Evolutionary conservation across 2,329 filamentous ascomycete genomes (phyloP), one percentile per base, ranked within the genome.

Genomic region (Botrytis tulipae): DNA sequence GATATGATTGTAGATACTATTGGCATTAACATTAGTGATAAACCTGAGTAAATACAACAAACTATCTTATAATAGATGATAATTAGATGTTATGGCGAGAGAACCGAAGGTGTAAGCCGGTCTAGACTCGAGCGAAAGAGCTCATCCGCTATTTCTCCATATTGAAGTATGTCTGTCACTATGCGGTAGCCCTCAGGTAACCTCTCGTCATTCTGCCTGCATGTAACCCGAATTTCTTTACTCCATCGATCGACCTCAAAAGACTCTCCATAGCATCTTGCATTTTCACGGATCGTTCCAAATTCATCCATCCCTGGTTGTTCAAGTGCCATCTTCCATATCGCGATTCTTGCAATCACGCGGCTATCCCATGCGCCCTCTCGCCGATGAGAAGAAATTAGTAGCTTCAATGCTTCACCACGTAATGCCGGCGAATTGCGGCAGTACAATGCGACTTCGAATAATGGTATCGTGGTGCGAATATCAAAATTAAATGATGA

Each of bases 351-450:
- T 0, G 75, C 79, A 20, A 73, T 54, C 5, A 77, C 66, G 6
- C 75, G 37, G n/a, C 76, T 78, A 54, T 92, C 89, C 89, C 89
- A 92, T 84, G 92, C 90, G 59, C 88, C 89, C 81, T 92, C 90
- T 70, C 89, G 84, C 25, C 90, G 84, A 32, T 89, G 86, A 76
- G 87, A 89, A 75, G 86, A 88, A 70, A 85, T 83, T 61, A 92
- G 81, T 22, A 92, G 82, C 76, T 87, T 85, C 65, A 92, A 90
- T 20, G 90, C 90, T 77, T 88, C 86, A 16, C 87, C 84, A 14
- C 90, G 86, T 54, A 87, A 84, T 2, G 82, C 75, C 0, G 85
- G 84, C 20, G 46, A 72, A 72, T 90, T 86, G 5, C 89, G 86
- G 77, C 90, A 92, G 78, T 91, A 90, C 12, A 88, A 90, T 10